Percentiles rank a stretch among this genome's conserved stretches.
Conservation (phyloP, 1,139 yeast genomes). For the Kluyveromyces sp. region DNA sequence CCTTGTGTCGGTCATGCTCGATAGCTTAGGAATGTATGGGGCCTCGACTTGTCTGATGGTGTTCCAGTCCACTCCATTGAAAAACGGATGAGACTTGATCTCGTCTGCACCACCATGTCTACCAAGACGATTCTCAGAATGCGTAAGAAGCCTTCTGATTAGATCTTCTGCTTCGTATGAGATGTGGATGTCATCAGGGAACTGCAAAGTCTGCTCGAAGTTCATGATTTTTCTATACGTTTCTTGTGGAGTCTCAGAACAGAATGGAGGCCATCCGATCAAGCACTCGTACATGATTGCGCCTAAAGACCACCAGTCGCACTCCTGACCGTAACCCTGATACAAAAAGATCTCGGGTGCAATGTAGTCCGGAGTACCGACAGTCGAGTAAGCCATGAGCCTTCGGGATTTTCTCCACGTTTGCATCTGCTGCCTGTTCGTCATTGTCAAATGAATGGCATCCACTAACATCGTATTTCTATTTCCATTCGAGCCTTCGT, state of each 20-base stretch:
- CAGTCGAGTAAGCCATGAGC: conserved; percentile 96
- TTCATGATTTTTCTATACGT: conserved; percentile 90
- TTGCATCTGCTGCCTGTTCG: conserved; percentile 94
- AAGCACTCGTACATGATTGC: conserved; percentile 98
- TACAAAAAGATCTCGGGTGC: conserved; percentile 97
- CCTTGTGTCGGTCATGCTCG: conserved; percentile 89
- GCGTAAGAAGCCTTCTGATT: conserved; percentile 73
- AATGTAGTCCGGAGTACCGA: conserved; percentile 97
- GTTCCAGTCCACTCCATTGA: conserved; percentile 95
- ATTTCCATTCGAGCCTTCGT: conserved; percentile 23
- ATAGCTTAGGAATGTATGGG: conserved; percentile 80
- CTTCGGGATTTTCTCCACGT: conserved; percentile 97
- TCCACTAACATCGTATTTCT: conserved; percentile 89
- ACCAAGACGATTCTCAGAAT: conserved; percentile 81
- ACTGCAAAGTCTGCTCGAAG: conserved; percentile 88
- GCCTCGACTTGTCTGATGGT: conserved; percentile 89
- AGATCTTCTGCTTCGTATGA: conserved; percentile 93
- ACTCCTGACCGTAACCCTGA: conserved; percentile 98
- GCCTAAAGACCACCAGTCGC: conserved; percentile 99
- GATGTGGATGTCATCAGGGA: conserved; percentile 93
- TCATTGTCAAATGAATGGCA: conserved; percentile 90
- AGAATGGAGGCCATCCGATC: conserved; percentile 99
- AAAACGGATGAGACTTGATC: conserved; percentile 86
- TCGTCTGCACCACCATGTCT: conserved; percentile 92
- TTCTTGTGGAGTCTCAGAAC: conserved; percentile 98